Conservation (phyloP, 1,284 basidiomycete species). For the Cryptococcus maquisensis region DNA sequence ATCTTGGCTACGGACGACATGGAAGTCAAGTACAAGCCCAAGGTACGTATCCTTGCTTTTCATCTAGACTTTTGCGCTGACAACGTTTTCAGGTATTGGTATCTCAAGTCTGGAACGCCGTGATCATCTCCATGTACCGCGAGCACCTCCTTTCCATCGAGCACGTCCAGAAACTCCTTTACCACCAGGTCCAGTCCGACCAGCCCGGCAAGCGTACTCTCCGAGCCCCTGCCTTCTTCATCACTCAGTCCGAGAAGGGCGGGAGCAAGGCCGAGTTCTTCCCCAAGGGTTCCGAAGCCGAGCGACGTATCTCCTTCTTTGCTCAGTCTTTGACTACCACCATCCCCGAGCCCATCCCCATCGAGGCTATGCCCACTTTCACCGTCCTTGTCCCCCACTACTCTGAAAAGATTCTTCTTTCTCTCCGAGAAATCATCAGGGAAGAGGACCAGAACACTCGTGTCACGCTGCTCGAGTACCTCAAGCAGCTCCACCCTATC, state of each 20-base stretch:
- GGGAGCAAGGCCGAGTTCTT: conserved; percentile 81
- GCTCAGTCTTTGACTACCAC: conserved; percentile 87
- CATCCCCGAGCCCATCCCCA: conserved; percentile 81
- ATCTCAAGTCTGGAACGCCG: conserved; percentile 95
- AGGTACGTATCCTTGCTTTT: conserved; percentile 54
- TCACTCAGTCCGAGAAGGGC: conserved; percentile 77
- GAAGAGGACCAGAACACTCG: conserved; percentile 94
- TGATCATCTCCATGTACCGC: conserved; percentile 99
- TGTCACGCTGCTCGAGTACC: conserved; percentile 89
- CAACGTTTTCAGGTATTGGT: conserved; percentile 67
- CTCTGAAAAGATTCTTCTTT: conserved; percentile 91
- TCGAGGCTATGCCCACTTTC: conserved; percentile 96
- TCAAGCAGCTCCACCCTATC: conserved; percentile 95
- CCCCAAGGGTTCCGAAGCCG: conserved; percentile 84
- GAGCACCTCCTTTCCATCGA: conserved; percentile 94
- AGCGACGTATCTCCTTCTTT: conserved; percentile 93
- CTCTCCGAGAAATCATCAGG: conserved; percentile 90
- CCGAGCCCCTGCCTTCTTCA: conserved; percentile 90
- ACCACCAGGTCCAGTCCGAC: conserved; percentile 84
- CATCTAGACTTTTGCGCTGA: not conserved
- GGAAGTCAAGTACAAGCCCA: conserved; percentile 96
- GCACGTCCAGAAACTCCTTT: conserved; percentile 88
- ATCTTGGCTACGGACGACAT: conserved; percentile 83
- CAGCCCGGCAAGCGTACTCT: conserved; percentile 80
- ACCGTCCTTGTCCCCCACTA: conserved; percentile 94